phyloP scores from a whole-genome alignment of 257 asterid species.

The Phtheirospermum japonicum region DNA sequence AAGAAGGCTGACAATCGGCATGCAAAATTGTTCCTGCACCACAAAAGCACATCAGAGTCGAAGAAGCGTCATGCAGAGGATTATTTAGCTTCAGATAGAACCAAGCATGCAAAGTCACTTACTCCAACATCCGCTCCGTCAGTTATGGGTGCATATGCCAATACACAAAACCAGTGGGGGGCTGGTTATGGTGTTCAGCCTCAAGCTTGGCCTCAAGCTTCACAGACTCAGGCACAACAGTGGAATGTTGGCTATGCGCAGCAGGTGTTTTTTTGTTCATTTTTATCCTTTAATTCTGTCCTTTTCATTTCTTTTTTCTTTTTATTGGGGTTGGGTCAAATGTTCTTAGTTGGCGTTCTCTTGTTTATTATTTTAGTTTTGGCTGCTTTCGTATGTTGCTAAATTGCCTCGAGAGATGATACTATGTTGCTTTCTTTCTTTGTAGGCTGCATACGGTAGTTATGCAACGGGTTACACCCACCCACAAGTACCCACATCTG shows the following conservation, averaged over 20 bases:
- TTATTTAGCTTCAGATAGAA: constrained; percentile 68
- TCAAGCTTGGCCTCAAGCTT: constrained; percentile 89
- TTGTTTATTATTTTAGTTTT: background rate
- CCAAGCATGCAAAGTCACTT: constrained; percentile 64
- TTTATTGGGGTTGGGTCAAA: background rate
- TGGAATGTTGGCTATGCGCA: constrained; percentile 82
- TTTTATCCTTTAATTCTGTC: background rate
- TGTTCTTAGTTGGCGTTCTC: background rate
- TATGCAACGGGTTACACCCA: constrained; percentile 66
- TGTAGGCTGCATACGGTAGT: constrained; percentile 70
- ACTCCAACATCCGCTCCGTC: constrained; percentile 58
- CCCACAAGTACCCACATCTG: constrained; percentile 64
- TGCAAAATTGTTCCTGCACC: constrained; percentile 75
- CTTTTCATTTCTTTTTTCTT: background rate
- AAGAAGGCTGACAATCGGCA: constrained; percentile 87
- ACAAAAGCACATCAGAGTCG: constrained; percentile 72
- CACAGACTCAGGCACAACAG: constrained; percentile 81
- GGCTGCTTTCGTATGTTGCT: background rate
- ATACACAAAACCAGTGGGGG: constrained; percentile 73
- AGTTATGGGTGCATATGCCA: constrained; percentile 65
- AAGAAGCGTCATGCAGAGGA: constrained; percentile 92
- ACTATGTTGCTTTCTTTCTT: background rate
- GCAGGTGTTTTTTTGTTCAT: constrained; percentile 47
- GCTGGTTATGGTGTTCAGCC: constrained; percentile 81
- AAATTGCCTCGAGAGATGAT: constrained; percentile 11